Base-by-base conservation (phyloP, 495 filamentous ascomycete genomes). In the Penicillium antarcticum region DNA sequence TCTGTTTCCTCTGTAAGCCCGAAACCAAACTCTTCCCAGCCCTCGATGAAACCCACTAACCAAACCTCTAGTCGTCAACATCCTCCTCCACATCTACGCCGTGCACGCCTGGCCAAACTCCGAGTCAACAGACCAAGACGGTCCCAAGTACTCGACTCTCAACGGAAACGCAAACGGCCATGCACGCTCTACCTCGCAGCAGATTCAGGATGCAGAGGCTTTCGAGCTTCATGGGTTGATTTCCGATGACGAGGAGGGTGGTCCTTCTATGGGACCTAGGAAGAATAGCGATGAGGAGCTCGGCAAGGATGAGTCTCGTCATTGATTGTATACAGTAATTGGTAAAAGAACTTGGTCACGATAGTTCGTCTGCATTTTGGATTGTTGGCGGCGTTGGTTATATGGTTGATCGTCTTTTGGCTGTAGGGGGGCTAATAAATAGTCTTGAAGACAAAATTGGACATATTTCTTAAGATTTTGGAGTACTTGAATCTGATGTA, bases 161-260 rank as follows among this genome's bases (percentile, higher is more conserved):
- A 61, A 62, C 39, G 49, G 55, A 10, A 40, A 56, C 36, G 52
- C 67, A 48, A 90, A 88, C 64, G 87, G 86, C 23, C 81, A 84
- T 57, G 67, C 72, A 2, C 67, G 62, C 60, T 63, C 63, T 37
- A 35, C 69, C 75, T 61, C 72, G 56, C 70, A 80, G 80, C 74
- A 66, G 19, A 70, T 78, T 39, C 68, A 70, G 13, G 94, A 97
- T 64, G 92, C 88, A 0, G 87, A 95, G 65, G 88, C 92, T 52
- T 97, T 95, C 63, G 92, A 96, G 68, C 75, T 97, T 0, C 88
- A 92, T 45, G 92, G 91, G 0, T 71, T 98, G 21, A 94, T 97
- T 58, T 92, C 85, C 33, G 92, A 96, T 39, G 88, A 92, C 16
- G 75, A 77, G 35, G 71, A 74, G 18, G 67, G 53, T 34, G 67